Evolutionary conservation across 331 rosid species (phyloP).

Genomic region (Quercus lobata): DNA sequence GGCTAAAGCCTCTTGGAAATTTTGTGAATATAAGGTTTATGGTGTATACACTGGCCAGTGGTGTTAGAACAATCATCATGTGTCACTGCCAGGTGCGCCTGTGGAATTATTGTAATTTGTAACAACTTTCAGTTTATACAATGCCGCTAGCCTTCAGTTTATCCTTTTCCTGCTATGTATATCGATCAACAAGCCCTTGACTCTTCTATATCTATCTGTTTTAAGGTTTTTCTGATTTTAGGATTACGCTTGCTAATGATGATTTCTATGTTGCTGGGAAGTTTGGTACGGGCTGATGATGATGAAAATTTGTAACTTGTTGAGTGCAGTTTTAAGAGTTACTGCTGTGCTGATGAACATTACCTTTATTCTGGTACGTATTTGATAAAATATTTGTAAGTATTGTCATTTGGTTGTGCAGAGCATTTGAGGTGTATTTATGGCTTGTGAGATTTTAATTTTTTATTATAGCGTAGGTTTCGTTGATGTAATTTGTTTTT

Average conservation of each 20-base stretch:
- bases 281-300: neutral
- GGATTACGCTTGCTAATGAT: neutral
- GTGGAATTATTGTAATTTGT: slow-evolving; percentile 29
- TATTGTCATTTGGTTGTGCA: neutral
- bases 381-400: neutral
- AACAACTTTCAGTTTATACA: slow-evolving; percentile 30
- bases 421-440: neutral
- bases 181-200: neutral
- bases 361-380: neutral
- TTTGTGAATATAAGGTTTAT: slow-evolving; percentile 79
- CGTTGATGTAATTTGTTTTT: neutral
- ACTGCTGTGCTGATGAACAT: neutral
- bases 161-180: neutral
- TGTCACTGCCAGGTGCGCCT: slow-evolving; percentile 31
- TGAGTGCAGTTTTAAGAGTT: neutral
- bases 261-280: neutral
- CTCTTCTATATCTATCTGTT: slow-evolving; percentile 2
- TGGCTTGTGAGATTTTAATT: neutral
- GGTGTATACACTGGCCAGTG: slow-evolving; percentile 43
- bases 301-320: neutral
- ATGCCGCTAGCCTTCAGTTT: slow-evolving; percentile 27
- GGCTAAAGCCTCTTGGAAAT: slow-evolving; percentile 72
- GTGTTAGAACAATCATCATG: slow-evolving; percentile 32
- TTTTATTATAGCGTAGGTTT: neutral
- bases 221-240: slow-evolving; percentile 1